Conservation (phyloP, 805 yeast species). For the Sugiyamaella qingdaonensis region DNA sequence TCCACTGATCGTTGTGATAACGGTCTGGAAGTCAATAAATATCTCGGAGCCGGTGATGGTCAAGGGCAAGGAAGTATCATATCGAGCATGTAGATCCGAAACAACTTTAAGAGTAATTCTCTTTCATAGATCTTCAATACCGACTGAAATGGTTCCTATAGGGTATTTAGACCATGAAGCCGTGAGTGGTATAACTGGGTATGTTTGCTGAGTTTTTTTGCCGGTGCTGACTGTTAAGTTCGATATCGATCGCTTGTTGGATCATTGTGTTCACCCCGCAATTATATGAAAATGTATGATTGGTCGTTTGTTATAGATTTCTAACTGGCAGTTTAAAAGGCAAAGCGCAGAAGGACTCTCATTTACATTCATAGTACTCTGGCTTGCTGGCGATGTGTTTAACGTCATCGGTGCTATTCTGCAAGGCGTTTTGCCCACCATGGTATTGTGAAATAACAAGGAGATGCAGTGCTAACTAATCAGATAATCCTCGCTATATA, state of each 20-base stretch:
- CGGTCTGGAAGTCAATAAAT: no score
- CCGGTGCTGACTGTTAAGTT: slow-evolving; percentile 33
- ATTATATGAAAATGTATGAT: slow-evolving; percentile 70
- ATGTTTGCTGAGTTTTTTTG: slow-evolving; percentile 13
- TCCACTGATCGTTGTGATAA: no score
- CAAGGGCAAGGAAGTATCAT: no score
- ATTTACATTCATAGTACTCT: slow-evolving; percentile 74
- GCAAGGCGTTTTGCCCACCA: slow-evolving; percentile 90
- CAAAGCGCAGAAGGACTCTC: slow-evolving; percentile 89
- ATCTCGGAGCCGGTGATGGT: no score
- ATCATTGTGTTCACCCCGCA: slow-evolving; percentile 96
- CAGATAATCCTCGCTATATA: slow-evolving; percentile 77
- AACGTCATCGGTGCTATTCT: slow-evolving; percentile 86
- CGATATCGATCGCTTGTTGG: slow-evolving; percentile 96
- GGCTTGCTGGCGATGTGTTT: slow-evolving; percentile 93
- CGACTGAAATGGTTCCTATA: slow-evolving; percentile 13
- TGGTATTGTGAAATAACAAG: slow-evolving; percentile 38
- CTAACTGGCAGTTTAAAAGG: slow-evolving; percentile 49
- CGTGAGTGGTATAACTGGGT: slow-evolving; percentile 70
- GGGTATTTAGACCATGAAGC: slow-evolving; percentile 35
- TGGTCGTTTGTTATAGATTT: neutral
- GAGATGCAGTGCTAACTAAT: neutral
- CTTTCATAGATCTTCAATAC: no score
- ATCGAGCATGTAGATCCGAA: no score
- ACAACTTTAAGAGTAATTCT: no score